phyloP scores from a whole-genome alignment of 1,284 basidiomycete genomes.

The Sporisorium reilianum region DNA sequence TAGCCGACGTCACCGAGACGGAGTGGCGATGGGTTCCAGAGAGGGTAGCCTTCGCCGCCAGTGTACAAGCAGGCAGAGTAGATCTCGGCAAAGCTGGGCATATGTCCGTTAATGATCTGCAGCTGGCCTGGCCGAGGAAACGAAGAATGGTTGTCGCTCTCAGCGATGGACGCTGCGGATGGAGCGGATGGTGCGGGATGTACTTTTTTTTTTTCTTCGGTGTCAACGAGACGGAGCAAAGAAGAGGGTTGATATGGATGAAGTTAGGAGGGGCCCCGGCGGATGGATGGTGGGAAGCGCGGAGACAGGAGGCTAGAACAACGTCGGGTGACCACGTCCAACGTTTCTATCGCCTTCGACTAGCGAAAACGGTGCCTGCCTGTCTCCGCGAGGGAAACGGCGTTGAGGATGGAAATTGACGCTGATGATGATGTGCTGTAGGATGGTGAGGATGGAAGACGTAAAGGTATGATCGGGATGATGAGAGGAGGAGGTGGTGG shows the following conservation, averaged over 20 bases:
- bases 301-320: constrained; percentile 14
- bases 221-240: background rate
- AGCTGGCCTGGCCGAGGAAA: background rate
- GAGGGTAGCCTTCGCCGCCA: constrained; percentile 52
- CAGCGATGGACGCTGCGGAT: background rate
- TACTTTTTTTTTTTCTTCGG: constrained; percentile 1
- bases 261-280: background rate
- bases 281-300: constrained; percentile 4
- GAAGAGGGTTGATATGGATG: background rate
- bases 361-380: constrained; percentile 14
- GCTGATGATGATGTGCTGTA: too few species aligned
- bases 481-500: constrained; percentile 16
- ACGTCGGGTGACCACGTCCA: constrained; percentile 48
- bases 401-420: constrained; percentile 5
- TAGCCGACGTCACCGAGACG: constrained; percentile 54
- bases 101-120: constrained; percentile 5
- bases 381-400: constrained; percentile 8
- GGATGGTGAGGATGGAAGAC: constrained; percentile 3
- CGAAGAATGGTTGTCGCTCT: background rate
- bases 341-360: constrained; percentile 28
- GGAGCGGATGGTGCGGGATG: background rate
- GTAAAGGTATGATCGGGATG: background rate
- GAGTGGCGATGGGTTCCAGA: constrained; percentile 58
- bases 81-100: constrained; percentile 52
- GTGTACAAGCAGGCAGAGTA: constrained; percentile 53